Base-by-base conservation (phyloP, 73 alveolate genomes). In the Halteria grandinella region DNA sequence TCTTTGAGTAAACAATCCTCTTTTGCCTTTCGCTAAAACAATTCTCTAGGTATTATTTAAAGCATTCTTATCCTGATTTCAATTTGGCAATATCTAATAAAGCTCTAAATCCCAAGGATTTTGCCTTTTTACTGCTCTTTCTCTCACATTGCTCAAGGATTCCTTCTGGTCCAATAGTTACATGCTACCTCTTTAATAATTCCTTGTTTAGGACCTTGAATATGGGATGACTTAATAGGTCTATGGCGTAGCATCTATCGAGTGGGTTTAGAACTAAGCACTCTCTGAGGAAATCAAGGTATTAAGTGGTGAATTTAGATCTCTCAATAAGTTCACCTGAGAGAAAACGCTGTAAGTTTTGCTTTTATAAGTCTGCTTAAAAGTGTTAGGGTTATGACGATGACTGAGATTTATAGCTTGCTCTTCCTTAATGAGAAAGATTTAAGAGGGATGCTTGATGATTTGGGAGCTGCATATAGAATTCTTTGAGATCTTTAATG, bases 191-290 rank as follows among this genome's bases (percentile, higher is more conserved):
- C n/a, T n/a, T n/a, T n/a, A n/a, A n/a, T n/a, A n/a, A n/a, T n/a
- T n/a, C n/a, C n/a, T n/a, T n/a, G n/a, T 66, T 66, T 23, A 29
- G 21, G 1, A 29, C 5, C 18, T 23, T 66, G 55, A 44, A 66
- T 1, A 66, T 44, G 14, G 80, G 80, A 44, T 66, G 80, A 66
- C 69, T 44, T 23, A 66, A 43, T 44, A 66, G n/a, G 25, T 66
- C 80, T 18, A 34, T 1, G n/a, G 80, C 69, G 6, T 7, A 1
- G 1, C 41, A 28, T 47, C 80, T 66, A 10, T 66, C 29, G 23
- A 18, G 7, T 3, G 18, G 45, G 47, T 66, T 52, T 2, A 66
- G 21, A 12, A 15, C 32, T 23, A 66, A 24, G 51, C 80, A 66
- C 29, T 66, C 80, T 11, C n/a, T 2, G 4, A 66, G 8, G 15